Base-by-base conservation (phyloP, 805 yeast species). In the Kazachstania africana region DNA sequence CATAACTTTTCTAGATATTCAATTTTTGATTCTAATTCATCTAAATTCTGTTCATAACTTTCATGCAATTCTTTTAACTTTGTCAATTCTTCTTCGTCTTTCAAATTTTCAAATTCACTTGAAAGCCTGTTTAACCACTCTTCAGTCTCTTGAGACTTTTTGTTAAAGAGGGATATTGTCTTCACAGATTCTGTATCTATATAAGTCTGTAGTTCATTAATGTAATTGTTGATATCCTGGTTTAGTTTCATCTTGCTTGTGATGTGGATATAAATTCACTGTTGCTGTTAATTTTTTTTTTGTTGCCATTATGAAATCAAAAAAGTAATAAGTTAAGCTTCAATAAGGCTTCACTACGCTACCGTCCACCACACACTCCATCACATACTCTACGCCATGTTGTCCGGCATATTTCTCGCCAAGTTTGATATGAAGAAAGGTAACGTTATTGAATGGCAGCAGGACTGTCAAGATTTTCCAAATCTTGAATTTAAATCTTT, bases 401-500 rank as follows among this genome's bases (percentile, higher is more conserved):
- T n/a, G n/a, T n/a, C n/a, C n/a, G 40, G 53, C 26, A 39, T 51
- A 28, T 53, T 51, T 36, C 28, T 55, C 16, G 42, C 48, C 23
- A 44, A 53, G 28, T 56, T 56, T 36, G 61, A 56, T 26, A 44
- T 51, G 40, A 50, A 41, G 28, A 44, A 38, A 28, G 61, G 61
- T 6, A 56, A 56, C 27, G 36, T 39, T 1, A 35, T 53, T 10
- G 40, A 43, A 8, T 50, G 59, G 54, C 35, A 44, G 19, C 9
- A 19, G 17, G 31, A 39, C 26, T 40, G 35, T 15, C 34, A 27
- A 10, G 26, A 36, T 2, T 44, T 71, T 16, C 51, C 60, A 19
- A 66, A 67, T 9, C 45, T 77, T 3, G 85, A 78, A 50, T 77
- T 66, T 53, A 70, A 72, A 40, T 60, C 75, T n/a, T 53, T 78